Evolutionary conservation across 192 early-diverging fungal species (phyloP), one percentile per base, ranked within the genome.

Genomic region (Backusella morwellensis): DNA sequence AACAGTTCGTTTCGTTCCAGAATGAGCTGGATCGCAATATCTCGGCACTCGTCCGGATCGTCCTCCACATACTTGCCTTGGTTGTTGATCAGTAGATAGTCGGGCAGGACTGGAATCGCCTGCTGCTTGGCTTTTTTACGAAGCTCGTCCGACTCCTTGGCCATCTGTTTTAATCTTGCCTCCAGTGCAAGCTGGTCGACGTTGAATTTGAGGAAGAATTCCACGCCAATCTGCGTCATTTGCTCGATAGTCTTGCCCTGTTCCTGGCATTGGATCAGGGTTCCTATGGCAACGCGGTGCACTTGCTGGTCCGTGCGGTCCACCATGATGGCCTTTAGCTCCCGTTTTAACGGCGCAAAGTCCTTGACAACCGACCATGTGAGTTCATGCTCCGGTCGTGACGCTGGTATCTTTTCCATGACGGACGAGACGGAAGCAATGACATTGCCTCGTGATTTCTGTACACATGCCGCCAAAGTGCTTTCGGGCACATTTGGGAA

Each of bases 31-130:
- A 75, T 68, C 5, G 84, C 87, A 5, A 77, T 77, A 17, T 84
- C 71, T 40, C 86, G 84, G 73, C 89, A 90, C 66, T 79, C 68
- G 1, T 74, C 63, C 0, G 89, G 89, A 68, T 90, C 86, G 67
- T 86, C 78, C 52, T 88, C 81, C 1, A 76, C 79, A 70, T 88
- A 78, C 6, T 84, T 78, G 9, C 82, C 81, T 14, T 73, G 67
- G 42, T 86, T 82, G 3, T 78, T 73, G 73, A 77, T 80, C 36
- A 73, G 47, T 4, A 79, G 29, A 82, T 78, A 73, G 70, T 88
- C 75, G 76, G 84, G 66, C 72, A 83, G 34, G 52, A 85, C 35
- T 59, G 63, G 69, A 35, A 74, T 47, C 0, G 50, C 70, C 23
- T 78, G 56, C 8, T 38, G 74, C 40, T 36, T 72, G 15, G 26